Percentiles rank a stretch among this genome's conserved stretches.
These are phyloP conservation scores for Cyberlindnera maritima DNA, from an alignment of 805 yeast genomes.

Conservation along the genomic window DNA sequence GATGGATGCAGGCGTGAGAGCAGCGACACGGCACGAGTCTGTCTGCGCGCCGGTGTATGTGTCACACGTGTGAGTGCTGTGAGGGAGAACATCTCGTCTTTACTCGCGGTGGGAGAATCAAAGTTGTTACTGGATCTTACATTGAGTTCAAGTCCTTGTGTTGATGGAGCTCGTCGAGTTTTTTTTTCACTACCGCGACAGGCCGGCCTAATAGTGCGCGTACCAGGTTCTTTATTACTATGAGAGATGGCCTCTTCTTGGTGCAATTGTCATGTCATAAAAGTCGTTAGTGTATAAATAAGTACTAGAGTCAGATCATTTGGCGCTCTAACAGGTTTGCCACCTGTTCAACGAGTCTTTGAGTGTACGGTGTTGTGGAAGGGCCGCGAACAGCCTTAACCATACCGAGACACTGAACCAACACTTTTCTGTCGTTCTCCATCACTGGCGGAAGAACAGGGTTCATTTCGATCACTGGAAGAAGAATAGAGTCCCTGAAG, in stretches of 20 bases:
- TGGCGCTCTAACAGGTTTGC: conserved; percentile 17
- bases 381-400: conserved; percentile 39
- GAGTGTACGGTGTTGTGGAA: conserved; percentile 53
- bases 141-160: neutral
- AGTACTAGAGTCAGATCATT: neutral
- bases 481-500: conserved; percentile 50
- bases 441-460: conserved; percentile 32
- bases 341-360: conserved; percentile 51
- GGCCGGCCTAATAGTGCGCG: neutral
- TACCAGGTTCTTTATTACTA: neutral
- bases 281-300: neutral
- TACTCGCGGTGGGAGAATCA: neutral
- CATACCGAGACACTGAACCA: conserved; percentile 63
- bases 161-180: neutral
- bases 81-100: conserved; percentile 11
- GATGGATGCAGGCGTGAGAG: conserved; percentile 58
- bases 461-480: conserved; percentile 48
- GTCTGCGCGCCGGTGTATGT: conserved; percentile 6
- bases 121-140: neutral
- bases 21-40: conserved; percentile 40
- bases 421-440: conserved; percentile 32
- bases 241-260: neutral
- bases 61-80: conserved; percentile 4
- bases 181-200: conserved; percentile 1
- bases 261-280: neutral